These are phyloP conservation scores for Saccharomycopsis capsularis DNA, from an alignment of 805 yeast genomes.

Conservation along the genomic window DNA sequence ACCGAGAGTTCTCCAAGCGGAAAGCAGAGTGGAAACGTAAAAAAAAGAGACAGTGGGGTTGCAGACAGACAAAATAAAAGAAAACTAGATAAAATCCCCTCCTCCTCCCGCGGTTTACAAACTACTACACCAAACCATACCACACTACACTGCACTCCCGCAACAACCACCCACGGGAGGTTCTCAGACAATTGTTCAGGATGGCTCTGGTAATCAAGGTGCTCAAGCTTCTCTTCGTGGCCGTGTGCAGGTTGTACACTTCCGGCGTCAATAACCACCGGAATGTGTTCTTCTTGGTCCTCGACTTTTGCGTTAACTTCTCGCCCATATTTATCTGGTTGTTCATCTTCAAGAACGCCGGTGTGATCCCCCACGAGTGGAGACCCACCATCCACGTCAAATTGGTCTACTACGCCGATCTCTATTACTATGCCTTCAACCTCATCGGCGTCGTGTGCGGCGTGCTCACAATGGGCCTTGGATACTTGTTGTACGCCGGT, in stretches of 20 bases:
- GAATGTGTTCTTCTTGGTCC: constrained; percentile 32
- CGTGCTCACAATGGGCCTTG: constrained; percentile 13
- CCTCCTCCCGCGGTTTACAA: no score
- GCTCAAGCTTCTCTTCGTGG: constrained; percentile 3
- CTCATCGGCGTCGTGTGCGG: constrained; percentile 22
- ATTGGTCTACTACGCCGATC: constrained; percentile 38
- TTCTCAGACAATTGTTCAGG: no score
- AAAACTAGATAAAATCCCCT: no score
- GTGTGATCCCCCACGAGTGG: constrained; percentile 43
- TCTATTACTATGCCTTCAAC: constrained; percentile 30
- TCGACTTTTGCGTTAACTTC: constrained; percentile 45
- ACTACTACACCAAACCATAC: no score
- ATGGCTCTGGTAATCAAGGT: background rate
- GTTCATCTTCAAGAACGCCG: constrained; percentile 51
- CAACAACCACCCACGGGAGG: no score
- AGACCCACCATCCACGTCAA: constrained; percentile 50
- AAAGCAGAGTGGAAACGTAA: no score
- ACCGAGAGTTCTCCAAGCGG: no score
- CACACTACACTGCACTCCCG: no score
- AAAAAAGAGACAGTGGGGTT: no score
- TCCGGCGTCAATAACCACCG: constrained; percentile 12
- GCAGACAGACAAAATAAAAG: no score
- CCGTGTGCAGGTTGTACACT: constrained; percentile 8
- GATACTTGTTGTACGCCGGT: constrained; percentile 8
- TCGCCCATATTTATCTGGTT: constrained; percentile 50